These are phyloP conservation scores for Maudiozyma turicensis DNA, from an alignment of 805 yeast species.

Conservation along the genomic window DNA sequence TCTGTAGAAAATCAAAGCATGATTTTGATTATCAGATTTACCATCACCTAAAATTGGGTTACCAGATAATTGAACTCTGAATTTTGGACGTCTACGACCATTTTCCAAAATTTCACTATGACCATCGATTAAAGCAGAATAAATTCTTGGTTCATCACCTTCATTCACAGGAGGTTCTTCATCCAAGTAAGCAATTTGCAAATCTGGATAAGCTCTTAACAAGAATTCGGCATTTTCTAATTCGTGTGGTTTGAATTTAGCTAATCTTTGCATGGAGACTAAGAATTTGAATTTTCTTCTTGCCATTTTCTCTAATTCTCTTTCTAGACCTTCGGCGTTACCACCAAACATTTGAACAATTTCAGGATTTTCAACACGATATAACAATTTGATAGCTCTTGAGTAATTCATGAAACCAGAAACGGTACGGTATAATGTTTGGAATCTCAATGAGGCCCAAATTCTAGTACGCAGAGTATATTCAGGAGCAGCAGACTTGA, in stretches of 20 bases:
- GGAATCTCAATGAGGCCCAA: conserved; percentile 97
- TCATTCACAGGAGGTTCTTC: conserved; percentile 75
- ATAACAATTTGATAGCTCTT: conserved; percentile 85
- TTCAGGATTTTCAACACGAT: conserved; percentile 92
- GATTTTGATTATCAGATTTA: conserved; percentile 80
- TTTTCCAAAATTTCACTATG: conserved; percentile 62
- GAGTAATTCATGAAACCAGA: conserved; percentile 98
- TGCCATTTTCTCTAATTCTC: conserved; percentile 87
- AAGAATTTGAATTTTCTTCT: conserved; percentile 72
- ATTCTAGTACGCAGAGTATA: conserved; percentile 92
- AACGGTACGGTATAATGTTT: conserved; percentile 91
- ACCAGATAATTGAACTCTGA: conserved; percentile 71
- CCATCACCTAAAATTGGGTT: conserved; percentile 84
- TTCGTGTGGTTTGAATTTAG: conserved; percentile 63
- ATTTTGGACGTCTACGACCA: conserved; percentile 69
- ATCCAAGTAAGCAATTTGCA: conserved; percentile 87
- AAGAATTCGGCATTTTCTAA: conserved; percentile 72
- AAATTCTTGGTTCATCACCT: conserved; percentile 63
- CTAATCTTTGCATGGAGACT: conserved; percentile 80
- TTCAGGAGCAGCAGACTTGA: conserved; percentile 95
- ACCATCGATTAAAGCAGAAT: conserved; percentile 73
- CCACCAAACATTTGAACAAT: conserved; percentile 98
- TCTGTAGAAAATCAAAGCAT: conserved; percentile 67
- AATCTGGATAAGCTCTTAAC: conserved; percentile 73
- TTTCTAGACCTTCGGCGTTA: conserved; percentile 91